Evolutionary conservation across 179 eudicot genomes (phyloP).

Genomic region (Monotropa hypopitys): DNA sequence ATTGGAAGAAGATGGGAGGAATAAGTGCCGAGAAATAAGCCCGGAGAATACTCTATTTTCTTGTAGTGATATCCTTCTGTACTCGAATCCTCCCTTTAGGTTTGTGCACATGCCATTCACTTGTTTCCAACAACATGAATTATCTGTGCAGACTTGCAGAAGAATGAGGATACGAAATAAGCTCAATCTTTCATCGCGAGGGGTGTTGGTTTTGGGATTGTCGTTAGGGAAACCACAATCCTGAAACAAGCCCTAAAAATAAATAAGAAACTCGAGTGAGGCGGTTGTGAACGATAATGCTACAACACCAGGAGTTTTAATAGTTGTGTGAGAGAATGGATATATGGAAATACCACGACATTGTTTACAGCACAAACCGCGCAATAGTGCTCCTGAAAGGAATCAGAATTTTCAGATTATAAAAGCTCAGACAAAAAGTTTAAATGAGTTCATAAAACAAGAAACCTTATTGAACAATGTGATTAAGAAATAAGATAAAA

Average conservation of each 20-base stretch:
- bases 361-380: constrained; percentile 69
- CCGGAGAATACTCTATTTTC: too few species aligned
- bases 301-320: neutral
- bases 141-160: neutral
- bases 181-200: constrained; percentile 21
- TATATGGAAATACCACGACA: constrained; percentile 41
- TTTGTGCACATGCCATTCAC: neutral
- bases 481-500: neutral
- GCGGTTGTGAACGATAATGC: neutral
- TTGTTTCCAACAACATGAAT: neutral
- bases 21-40: too few species aligned
- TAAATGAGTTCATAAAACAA: neutral
- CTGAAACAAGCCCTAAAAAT: constrained; percentile 49
- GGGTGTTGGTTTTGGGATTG: constrained; percentile 9
- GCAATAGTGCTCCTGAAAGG: constrained; percentile 78
- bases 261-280: neutral
- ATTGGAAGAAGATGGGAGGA: neutral
- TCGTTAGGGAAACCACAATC: constrained; percentile 39
- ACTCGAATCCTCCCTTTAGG: neutral
- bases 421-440: neutral
- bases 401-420: neutral
- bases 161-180: neutral
- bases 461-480: neutral
- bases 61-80: neutral
- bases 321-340: neutral